Percentiles rank a stretch among this genome's conserved stretches.
These are phyloP conservation scores for Tritrichomonas foetus DNA, from an alignment of 208 protist genomes.

Conservation along the genomic window DNA sequence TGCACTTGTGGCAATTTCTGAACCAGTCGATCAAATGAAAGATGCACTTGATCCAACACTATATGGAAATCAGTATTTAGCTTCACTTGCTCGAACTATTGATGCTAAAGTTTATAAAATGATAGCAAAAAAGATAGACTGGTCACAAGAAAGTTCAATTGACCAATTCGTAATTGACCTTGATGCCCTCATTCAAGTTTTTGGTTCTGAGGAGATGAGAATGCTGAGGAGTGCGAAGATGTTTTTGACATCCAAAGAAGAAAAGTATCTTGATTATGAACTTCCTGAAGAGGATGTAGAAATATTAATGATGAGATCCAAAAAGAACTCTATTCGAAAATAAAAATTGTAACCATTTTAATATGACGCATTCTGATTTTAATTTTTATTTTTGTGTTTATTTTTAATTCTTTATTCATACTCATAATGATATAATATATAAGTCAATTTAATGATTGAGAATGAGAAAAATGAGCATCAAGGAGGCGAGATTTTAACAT, in stretches of 20 bases:
- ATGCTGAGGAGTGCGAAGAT: not conserved
- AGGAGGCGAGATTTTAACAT: too few species aligned
- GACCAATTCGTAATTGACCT: not conserved
- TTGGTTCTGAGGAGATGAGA: not conserved
- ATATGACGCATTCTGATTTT: too few species aligned
- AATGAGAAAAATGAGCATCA: too few species aligned
- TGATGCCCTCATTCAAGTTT: not conserved
- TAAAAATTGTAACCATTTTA: too few species aligned
- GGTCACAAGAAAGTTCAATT: not conserved
- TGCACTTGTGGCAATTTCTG: not conserved
- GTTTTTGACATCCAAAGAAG: not conserved
- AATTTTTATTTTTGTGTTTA: too few species aligned
- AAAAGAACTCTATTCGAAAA: too few species aligned
- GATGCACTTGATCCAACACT: not conserved
- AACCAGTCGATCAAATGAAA: not conserved
- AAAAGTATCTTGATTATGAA: not conserved
- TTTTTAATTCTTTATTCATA: too few species aligned
- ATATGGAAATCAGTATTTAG: not conserved
- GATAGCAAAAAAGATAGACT: not conserved
- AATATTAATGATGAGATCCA: not conserved
- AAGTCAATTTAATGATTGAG: too few species aligned
- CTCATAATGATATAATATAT: too few species aligned
- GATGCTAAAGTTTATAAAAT: not conserved
- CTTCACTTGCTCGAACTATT: not conserved
- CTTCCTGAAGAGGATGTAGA: not conserved